Conservation (phyloP, 768 basidiomycete genomes). For the Melanogaster broomeanus region DNA sequence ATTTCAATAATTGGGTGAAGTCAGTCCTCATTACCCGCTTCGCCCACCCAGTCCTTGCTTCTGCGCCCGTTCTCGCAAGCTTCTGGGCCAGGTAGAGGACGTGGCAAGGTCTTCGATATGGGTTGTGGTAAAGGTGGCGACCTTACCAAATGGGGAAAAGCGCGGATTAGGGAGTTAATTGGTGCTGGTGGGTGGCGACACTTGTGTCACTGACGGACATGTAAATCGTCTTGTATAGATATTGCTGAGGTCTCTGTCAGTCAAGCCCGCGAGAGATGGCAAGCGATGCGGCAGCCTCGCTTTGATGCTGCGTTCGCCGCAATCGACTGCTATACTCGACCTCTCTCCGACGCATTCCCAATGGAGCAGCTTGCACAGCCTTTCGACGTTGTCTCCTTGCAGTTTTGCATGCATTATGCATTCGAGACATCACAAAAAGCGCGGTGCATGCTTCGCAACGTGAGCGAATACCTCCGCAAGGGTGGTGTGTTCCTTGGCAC, state of each 20-base stretch:
- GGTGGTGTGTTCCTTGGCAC: constrained; percentile 98
- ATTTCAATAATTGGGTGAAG: constrained; percentile 99
- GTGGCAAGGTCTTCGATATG: constrained; percentile 89
- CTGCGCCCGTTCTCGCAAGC: constrained; percentile 32
- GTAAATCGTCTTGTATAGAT: constrained; percentile 47
- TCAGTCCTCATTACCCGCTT: constrained; percentile 93
- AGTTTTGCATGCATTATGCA: constrained; percentile 99
- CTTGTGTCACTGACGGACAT: background rate
- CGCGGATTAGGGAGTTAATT: constrained; percentile 74
- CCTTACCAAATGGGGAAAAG: constrained; percentile 92
- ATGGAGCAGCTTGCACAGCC: constrained; percentile 59
- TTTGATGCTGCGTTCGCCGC: constrained; percentile 84
- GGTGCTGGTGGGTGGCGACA: constrained; percentile 65
- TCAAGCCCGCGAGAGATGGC: constrained; percentile 81
- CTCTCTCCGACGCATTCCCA: constrained; percentile 69
- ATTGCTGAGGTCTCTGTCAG: constrained; percentile 87
- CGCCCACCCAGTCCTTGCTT: constrained; percentile 67
- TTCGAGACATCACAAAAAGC: constrained; percentile 90
- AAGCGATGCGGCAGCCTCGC: constrained; percentile 46
- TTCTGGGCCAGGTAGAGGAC: constrained; percentile 28
- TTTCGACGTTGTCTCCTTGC: constrained; percentile 97
- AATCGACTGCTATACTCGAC: constrained; percentile 83
- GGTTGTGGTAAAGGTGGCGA: constrained; percentile 99
- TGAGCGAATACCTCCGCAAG: constrained; percentile 70
- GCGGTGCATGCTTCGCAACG: constrained; percentile 91